phyloP scores from a whole-genome alignment of 2,329 filamentous ascomycete genomes.

The Penicillium sp. region DNA sequence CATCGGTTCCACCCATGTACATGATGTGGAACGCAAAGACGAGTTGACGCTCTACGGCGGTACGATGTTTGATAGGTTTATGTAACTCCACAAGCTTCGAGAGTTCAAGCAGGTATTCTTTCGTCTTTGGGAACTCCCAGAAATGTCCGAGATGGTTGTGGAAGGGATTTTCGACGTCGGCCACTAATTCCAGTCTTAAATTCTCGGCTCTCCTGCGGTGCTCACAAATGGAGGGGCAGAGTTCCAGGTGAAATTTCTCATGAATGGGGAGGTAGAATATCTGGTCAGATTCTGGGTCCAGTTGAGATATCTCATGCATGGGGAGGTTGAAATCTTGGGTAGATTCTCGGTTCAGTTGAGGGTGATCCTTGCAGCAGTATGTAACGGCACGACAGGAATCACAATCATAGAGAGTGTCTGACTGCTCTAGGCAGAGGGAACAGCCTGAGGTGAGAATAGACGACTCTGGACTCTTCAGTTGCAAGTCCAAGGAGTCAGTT shows the following conservation, averaged over 20 bases:
- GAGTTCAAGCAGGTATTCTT: neutral
- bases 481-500: neutral
- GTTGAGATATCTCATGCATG: no score
- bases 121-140: neutral
- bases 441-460: neutral
- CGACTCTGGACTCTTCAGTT: neutral
- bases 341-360: neutral
- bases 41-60: neutral
- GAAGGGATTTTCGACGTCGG: neutral
- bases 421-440: neutral
- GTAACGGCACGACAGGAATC: neutral
- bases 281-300: no score
- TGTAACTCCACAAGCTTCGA: neutral
- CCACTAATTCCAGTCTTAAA: no score
- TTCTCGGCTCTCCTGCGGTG: neutral
- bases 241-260: neutral
- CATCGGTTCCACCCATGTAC: slow-evolving; percentile 10
- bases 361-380: neutral
- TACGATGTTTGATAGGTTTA: neutral
- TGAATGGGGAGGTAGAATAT: no score
- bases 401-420: neutral
- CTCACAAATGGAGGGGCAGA: neutral
- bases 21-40: neutral
- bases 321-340: no score
- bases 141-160: neutral